Base-by-base conservation (phyloP, 305 asterid species). In the Coffea humblotiana region DNA sequence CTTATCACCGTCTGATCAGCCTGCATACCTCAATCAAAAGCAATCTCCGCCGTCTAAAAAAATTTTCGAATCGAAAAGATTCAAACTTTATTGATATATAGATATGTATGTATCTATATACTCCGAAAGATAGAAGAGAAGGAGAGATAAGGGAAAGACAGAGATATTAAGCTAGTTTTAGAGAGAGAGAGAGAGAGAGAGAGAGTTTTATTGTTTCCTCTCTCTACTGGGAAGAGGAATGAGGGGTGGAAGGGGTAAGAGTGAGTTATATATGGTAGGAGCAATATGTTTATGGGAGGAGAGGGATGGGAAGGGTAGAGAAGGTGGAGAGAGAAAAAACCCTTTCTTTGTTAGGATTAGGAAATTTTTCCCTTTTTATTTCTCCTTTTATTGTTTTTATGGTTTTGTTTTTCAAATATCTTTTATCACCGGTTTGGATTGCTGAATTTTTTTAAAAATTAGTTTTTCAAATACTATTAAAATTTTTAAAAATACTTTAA, bases 1-100 rank as follows among this genome's bases (percentile, higher is more conserved):
- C 96, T 95, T 89, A 95, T 76, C 71, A 87, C 90, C 74, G 96
- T 88, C 89, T 90, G 95, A 92, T 92, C 96, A 88, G 98, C 85
- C 93, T 91, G 95, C 99, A 95, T 95, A 87, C 86, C 98, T 90
- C 82, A 78, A 75, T 70, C 75, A 85, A 47, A 79, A 27, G 70
- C 77, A 81, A 78, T 70, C 88, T 80, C 69, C 81, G 78, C 71
- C 81, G 85, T 85, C 84, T 79, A 82, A 86, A 70, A 84, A 3
- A 3, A 2, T 45, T 72, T 84, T 72, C 48, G n/a, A n/a, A 82
- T 6, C 3, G 35, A 19, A 71, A 76, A 70, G 80, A 81, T 66
- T n/a, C 43, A 67, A 74, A 75, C 65, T 45, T 45, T 45, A 51
- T 82, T 29, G 43, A 61, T 65, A 75, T 83, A 78, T 79, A 79